Evolutionary conservation across 2,329 filamentous ascomycete genomes (phyloP).

Genomic region (Penicillium sp.): DNA sequence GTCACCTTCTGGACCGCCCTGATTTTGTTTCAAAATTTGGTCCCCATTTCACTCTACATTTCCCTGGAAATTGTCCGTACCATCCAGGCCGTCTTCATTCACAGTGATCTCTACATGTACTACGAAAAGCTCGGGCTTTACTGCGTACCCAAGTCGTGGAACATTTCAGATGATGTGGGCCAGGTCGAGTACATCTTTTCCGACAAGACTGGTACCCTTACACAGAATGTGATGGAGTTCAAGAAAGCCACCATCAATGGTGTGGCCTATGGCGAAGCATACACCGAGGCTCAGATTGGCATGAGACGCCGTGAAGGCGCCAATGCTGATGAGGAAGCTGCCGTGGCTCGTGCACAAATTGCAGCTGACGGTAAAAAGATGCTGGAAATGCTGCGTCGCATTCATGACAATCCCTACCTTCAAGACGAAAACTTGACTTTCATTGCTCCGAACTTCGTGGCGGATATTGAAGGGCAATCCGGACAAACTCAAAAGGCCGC

Average conservation of each 20-base stretch:
- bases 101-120: constrained; percentile 95
- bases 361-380: constrained; percentile 74
- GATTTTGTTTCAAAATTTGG: constrained; percentile 97
- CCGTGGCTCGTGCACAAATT: constrained; percentile 74
- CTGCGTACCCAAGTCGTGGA: constrained; percentile 97
- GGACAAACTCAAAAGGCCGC: constrained; percentile 75
- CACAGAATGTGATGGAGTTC: constrained; percentile 97
- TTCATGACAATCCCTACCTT: constrained; percentile 89
- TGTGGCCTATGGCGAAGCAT: constrained; percentile 94
- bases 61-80: constrained; percentile 94
- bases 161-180: constrained; percentile 95
- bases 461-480: constrained; percentile 77
- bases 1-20: constrained; percentile 96
- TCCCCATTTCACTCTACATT: constrained; percentile 97
- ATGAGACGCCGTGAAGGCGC: constrained; percentile 92
- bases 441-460: constrained; percentile 84
- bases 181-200: constrained; percentile 99
- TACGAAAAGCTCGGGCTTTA: constrained; percentile 92
- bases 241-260: constrained; percentile 98
- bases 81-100: constrained; percentile 94
- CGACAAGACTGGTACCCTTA: constrained; percentile 88
- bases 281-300: constrained; percentile 93
- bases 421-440: constrained; percentile 90
- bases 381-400: constrained; percentile 69
- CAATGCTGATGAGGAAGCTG: constrained; percentile 79